A percentile compares a stretch with the other conserved stretches of the same genome.
These are phyloP conservation scores for Coelastrella sp. DNA, from an alignment of 139 green algal genomes.

Conservation along the genomic window DNA sequence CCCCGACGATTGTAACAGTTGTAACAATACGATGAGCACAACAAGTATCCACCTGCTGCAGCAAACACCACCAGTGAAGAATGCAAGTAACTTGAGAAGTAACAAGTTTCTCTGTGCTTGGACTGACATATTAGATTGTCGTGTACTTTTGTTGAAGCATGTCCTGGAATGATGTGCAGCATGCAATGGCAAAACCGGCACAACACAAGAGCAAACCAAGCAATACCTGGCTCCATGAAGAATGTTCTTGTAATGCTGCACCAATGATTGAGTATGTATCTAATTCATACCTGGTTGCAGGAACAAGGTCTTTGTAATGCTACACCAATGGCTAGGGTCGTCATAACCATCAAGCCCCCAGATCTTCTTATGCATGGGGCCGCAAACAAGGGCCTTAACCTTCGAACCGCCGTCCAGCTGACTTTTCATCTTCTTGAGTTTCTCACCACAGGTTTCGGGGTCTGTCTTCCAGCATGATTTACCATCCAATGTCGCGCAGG, in stretches of 20 bases:
- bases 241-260: not conserved
- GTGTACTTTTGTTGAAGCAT: no score
- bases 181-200: no score
- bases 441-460: not conserved
- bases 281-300: not conserved
- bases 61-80: no score
- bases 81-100: no score
- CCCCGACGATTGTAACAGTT: no score
- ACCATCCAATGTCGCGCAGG: not conserved
- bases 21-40: no score
- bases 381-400: not conserved
- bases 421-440: not conserved
- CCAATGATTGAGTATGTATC: not conserved
- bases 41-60: no score
- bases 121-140: no score
- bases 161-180: no score
- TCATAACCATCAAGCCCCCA: constrained; percentile 3
- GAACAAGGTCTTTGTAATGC: not conserved
- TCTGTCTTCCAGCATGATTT: constrained; percentile 24
- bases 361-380: not conserved
- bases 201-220: not conserved
- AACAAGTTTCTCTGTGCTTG: no score
- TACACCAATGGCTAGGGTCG: not conserved
- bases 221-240: not conserved
- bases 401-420: not conserved